These are phyloP conservation scores for Cornus florida DNA, from an alignment of 148 eudicot genomes.

Conservation along the genomic window DNA sequence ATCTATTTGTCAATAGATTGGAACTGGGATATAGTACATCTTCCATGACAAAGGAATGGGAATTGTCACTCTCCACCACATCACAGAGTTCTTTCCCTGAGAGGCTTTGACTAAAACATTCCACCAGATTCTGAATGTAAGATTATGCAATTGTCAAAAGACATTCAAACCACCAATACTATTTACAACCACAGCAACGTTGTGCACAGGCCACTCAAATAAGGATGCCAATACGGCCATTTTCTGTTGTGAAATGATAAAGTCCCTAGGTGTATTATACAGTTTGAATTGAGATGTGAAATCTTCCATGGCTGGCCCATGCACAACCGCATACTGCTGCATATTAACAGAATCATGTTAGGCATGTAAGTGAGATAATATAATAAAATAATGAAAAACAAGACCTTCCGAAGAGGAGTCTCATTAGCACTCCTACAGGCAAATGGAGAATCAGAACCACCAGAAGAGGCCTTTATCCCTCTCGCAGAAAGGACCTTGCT, in stretches of 20 bases:
- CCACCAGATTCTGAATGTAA: conserved; percentile 30
- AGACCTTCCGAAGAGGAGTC: conserved; percentile 36
- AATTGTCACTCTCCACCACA: conserved; percentile 16
- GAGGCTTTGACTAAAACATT: conserved; percentile 26
- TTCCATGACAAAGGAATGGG: conserved; percentile 20
- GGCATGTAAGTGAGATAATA: not conserved
- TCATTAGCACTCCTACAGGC: conserved; percentile 24
- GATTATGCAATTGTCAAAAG: not conserved
- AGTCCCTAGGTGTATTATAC: not conserved
- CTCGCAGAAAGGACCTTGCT: conserved; percentile 10
- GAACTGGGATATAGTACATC: conserved; percentile 29
- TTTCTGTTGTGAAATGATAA: not conserved
- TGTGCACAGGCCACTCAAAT: not conserved
- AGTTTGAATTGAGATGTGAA: not conserved
- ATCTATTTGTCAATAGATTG: conserved; percentile 24
- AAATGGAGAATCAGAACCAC: conserved; percentile 32
- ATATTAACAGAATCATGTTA: not conserved
- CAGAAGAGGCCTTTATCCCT: conserved; percentile 13
- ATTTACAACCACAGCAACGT: conserved; percentile 7
- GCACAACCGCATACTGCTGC: not conserved
- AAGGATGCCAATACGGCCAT: not conserved
- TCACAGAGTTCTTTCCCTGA: conserved; percentile 28
- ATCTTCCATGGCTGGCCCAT: not conserved
- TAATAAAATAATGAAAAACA: not conserved
- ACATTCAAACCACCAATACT: conserved; percentile 1